Conservation (phyloP, 768 basidiomycete genomes). For the Gymnopilus dilepis region DNA sequence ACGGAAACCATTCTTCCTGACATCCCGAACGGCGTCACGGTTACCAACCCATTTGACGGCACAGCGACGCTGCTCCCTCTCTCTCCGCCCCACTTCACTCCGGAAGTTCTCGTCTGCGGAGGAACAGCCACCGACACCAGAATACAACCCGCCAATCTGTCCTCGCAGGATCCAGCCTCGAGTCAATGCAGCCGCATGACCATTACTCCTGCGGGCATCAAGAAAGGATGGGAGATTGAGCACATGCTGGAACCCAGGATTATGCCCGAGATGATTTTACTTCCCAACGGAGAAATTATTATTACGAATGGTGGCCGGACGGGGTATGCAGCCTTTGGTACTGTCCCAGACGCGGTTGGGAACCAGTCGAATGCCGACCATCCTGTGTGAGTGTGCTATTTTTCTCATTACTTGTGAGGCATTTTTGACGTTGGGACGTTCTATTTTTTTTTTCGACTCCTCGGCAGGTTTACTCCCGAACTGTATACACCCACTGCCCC, state of each 20-base stretch:
- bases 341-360: constrained; percentile 34
- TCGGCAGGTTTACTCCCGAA: constrained; percentile 43
- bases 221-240: constrained; percentile 51
- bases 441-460: too few species aligned
- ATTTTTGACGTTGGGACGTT: too few species aligned
- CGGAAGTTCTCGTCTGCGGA: constrained; percentile 54
- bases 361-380: constrained; percentile 36
- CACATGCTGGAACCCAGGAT: constrained; percentile 45
- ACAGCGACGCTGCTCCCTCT: constrained; percentile 44
- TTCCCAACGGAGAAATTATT: constrained; percentile 50
- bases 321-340: constrained; percentile 46
- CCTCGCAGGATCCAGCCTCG: constrained; percentile 48
- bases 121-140: constrained; percentile 42
- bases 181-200: constrained; percentile 49
- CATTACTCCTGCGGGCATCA: constrained; percentile 46
- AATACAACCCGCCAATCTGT: constrained; percentile 33
- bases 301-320: constrained; percentile 49
- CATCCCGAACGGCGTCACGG: constrained; percentile 50
- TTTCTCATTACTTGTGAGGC: neutral
- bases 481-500: constrained; percentile 52
- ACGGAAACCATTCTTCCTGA: constrained; percentile 44
- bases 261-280: constrained; percentile 44
- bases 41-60: constrained; percentile 47
- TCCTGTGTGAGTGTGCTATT: constrained; percentile 30
- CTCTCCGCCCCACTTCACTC: constrained; percentile 43